Evolutionary conservation across 2,329 filamentous ascomycete genomes (phyloP).

Genomic region (Aspergillus sp.): DNA sequence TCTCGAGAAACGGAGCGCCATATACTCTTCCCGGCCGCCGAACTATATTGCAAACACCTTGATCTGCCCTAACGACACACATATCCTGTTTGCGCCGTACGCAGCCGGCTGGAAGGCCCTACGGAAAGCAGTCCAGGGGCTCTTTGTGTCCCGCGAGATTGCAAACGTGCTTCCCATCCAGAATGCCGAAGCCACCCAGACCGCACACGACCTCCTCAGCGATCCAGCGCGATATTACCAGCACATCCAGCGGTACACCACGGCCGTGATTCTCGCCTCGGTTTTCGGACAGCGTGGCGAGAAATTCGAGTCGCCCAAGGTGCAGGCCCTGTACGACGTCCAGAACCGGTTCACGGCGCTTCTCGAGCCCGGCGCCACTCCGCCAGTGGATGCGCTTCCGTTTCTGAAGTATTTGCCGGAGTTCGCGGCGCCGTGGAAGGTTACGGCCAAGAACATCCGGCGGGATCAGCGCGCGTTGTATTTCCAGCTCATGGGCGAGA

Average conservation of each 20-base stretch:
- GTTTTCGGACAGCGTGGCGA: constrained; percentile 6
- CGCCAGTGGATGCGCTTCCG: constrained; percentile 10
- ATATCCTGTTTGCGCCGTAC: constrained; percentile 3
- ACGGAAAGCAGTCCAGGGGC: not conserved
- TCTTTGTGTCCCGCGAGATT: constrained; percentile 3
- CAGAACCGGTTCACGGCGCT: constrained; percentile 8
- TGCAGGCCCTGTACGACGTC: constrained; percentile 5
- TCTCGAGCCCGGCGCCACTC: constrained; percentile 8
- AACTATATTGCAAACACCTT: constrained; percentile 3
- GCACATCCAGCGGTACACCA: constrained; percentile 11
- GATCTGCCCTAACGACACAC: not conserved
- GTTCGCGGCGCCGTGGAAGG: constrained; percentile 6
- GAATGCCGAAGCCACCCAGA: constrained; percentile 10
- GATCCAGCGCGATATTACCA: constrained; percentile 5
- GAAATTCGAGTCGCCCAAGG: not conserved
- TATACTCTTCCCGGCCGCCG: constrained; percentile 5
- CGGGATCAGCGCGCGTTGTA: not conserved
- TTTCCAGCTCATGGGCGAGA: not conserved
- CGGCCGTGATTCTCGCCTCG: constrained; percentile 9
- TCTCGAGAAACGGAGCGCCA: constrained; percentile 5
- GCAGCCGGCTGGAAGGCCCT: constrained; percentile 4
- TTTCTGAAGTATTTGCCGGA: constrained; percentile 8
- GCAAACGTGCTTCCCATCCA: constrained; percentile 9
- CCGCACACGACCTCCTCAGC: constrained; percentile 8
- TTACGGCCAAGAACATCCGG: constrained; percentile 4